Evolutionary conservation across 1,284 basidiomycete genomes (phyloP), one percentile per base, ranked within the genome.

Genomic region (Thecaphora thlaspeos): DNA sequence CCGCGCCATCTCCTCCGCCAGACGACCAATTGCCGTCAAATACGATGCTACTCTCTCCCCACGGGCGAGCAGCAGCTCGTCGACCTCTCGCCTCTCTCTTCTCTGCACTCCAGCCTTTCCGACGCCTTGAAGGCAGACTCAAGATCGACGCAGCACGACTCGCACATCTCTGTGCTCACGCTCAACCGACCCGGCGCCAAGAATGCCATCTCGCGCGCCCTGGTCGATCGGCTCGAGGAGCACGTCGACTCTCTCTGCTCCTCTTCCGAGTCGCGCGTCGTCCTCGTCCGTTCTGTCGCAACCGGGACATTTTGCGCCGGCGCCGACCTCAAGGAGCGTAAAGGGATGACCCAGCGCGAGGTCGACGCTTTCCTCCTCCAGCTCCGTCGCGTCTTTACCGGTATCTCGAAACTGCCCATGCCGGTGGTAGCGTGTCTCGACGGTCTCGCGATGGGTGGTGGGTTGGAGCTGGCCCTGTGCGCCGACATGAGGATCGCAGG

Each of bases 381-480:
- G 65, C 82, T 96, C 24, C 85, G 92, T 30, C 80, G 81, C 32
- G 84, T 89, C 12, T 80, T 96, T 24, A 83, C 83, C 34, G 84
- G 85, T 66, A 83, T 96, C 14, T 90, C 92, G 78, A 82, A 82
- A 37, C 81, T 95, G 21, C 86, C 88, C 15, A 84, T 93, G 80
- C 92, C 92, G 1, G 92, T 89, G 9, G 88, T 96, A 50, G 90
- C 90, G 15, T 90, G 91, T 5, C 88, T 96, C 46, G 92, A 95
- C 73, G 93, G 93, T 0, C 88, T 90, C 26, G 91, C 92, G 2
- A 83, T 96, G 8, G 92, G 92, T 10, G 92, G 92, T 22, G 92
- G 92, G 2, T 82, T 93, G 28, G 92, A 96, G 78, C 80, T 95
- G 49, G 84, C 87, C 51, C 82, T 95, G 48, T 88, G 89, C 2